phyloP scores from a whole-genome alignment of 192 early-diverging fungal species.

The Umbelopsis vinacea region DNA sequence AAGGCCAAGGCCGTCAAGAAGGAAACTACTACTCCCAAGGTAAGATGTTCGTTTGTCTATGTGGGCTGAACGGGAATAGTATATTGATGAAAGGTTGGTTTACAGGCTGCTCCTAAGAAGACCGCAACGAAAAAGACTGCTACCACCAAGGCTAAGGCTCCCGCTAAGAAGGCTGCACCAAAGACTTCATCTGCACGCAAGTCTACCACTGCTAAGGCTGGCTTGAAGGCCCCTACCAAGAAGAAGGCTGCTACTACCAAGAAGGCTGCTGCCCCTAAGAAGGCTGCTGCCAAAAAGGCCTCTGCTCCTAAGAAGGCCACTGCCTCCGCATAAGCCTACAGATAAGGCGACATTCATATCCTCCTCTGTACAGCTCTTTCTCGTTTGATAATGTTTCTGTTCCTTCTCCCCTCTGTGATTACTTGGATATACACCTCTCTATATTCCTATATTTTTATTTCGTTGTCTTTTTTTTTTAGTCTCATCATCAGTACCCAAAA shows the following conservation, averaged over 20 bases:
- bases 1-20: constrained; percentile 48
- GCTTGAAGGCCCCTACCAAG: constrained; percentile 42
- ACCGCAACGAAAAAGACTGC: constrained; percentile 45
- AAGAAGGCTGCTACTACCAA: constrained; percentile 44
- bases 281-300: constrained; percentile 46
- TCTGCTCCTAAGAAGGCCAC: constrained; percentile 42
- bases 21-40: neutral
- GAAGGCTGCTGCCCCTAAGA: constrained; percentile 37
- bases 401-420: constrained; percentile 16
- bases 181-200: constrained; percentile 45
- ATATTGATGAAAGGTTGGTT: constrained; percentile 32
- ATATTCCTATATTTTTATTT: constrained; percentile 10
- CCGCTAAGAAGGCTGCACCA: constrained; percentile 34
- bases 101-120: constrained; percentile 25
- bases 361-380: constrained; percentile 27
- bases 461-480: neutral
- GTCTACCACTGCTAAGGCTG: constrained; percentile 46
- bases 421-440: constrained; percentile 16
- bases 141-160: constrained; percentile 45
- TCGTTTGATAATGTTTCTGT: constrained; percentile 9
- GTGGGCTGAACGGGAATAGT: constrained; percentile 4
- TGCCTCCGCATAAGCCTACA: constrained; percentile 40
- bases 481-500: constrained; percentile 1
- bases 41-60: neutral
- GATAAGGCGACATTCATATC: constrained; percentile 27